Evolutionary conservation across 441 rosid species (phyloP).

Genomic region (Breynia disticha): DNA sequence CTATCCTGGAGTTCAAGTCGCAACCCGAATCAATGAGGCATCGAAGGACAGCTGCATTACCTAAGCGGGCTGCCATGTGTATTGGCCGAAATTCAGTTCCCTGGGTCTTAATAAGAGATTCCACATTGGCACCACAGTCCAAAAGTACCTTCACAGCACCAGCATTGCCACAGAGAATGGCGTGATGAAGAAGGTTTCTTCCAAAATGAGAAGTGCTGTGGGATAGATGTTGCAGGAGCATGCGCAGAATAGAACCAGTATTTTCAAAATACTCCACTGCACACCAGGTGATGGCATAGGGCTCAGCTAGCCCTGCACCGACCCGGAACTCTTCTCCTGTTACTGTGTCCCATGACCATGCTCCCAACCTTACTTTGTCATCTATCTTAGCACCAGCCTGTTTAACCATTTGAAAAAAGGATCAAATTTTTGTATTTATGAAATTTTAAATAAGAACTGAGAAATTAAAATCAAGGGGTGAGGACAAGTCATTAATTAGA

Average conservation of each 20-base stretch:
- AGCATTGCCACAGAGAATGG: conserved; percentile 71
- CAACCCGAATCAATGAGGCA: conserved; percentile 51
- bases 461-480: too few species aligned
- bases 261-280: conserved; percentile 90
- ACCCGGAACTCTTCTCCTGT: conserved; percentile 90
- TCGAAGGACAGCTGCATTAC: conserved; percentile 43
- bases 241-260: conserved; percentile 58
- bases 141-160: conserved; percentile 66
- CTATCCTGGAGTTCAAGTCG: conserved; percentile 58
- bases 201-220: conserved; percentile 47
- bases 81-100: conserved; percentile 54
- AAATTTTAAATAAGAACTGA: too few species aligned
- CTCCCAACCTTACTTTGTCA: conserved; percentile 66
- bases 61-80: conserved; percentile 78
- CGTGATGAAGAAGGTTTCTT: conserved; percentile 90
- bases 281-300: conserved; percentile 82
- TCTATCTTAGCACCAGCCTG: conserved; percentile 63
- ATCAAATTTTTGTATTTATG: too few species aligned
- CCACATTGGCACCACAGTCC: conserved; percentile 50
- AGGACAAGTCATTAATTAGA: too few species aligned
- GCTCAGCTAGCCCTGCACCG: conserved; percentile 96
- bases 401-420: background rate
- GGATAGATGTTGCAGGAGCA: conserved; percentile 47
- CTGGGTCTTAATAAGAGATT: conserved; percentile 39
- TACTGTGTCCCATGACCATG: conserved; percentile 89